Evolutionary conservation across 2,329 filamentous ascomycete genomes (phyloP).

Genomic region (Pyricularia sp.): DNA sequence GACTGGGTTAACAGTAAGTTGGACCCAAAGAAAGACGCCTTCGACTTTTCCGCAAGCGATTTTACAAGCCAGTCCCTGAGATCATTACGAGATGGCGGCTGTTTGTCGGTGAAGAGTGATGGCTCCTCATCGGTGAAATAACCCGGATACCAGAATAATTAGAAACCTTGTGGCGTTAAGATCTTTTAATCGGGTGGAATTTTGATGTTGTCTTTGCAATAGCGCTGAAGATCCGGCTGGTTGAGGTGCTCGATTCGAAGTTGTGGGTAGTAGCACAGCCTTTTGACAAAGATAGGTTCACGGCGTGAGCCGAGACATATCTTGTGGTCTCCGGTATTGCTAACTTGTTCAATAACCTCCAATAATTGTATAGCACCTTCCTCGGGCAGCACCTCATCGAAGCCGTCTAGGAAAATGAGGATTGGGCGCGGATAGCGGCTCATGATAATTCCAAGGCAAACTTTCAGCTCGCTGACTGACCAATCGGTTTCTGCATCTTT

Average conservation of each 20-base stretch:
- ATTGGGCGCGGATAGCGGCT: neutral
- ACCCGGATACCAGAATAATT: neutral
- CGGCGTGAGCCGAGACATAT: neutral
- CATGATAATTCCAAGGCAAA: neutral
- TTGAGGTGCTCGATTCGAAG: neutral
- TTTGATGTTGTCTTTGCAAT: neutral
- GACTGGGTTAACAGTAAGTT: neutral
- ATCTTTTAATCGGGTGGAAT: neutral
- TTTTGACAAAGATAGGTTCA: neutral
- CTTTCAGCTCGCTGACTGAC: slow-evolving; percentile 4
- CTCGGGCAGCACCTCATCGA: neutral
- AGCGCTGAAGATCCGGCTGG: neutral
- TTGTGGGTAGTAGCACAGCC: neutral
- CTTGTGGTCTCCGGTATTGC: neutral
- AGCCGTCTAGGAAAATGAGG: slow-evolving; percentile 10
- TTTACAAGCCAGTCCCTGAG: neutral
- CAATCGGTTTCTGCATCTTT: slow-evolving; percentile 10
- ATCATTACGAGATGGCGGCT: neutral
- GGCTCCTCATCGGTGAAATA: neutral
- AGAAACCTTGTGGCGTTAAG: neutral
- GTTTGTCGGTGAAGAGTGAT: too few relatives aligned
- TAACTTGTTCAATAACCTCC: neutral
- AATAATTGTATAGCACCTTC: neutral
- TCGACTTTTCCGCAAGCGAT: neutral
- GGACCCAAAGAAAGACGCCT: neutral